Evolutionary conservation across 2,329 filamentous ascomycete species (phyloP).

Genomic region (Cryphonectria nitschkei): DNA sequence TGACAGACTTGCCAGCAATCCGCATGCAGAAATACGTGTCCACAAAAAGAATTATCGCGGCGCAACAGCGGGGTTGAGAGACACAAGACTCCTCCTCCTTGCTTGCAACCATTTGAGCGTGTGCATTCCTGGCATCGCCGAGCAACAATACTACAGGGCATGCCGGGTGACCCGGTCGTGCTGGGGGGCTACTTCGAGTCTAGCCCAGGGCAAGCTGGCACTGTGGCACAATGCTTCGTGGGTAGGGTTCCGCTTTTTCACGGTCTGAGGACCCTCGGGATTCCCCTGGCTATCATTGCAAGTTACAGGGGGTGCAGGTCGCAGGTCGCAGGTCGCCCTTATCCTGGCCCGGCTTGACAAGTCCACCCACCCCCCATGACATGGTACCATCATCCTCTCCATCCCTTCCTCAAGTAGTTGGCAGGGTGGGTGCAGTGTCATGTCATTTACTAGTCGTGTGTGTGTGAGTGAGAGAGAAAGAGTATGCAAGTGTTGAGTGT

Average conservation of each 20-base stretch:
- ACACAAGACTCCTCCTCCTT: not conserved
- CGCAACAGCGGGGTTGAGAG: not conserved
- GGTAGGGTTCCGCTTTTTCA: constrained; percentile 19
- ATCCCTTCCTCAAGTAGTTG: constrained; percentile 15
- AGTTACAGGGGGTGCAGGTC: constrained; percentile 20
- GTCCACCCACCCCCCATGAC: constrained; percentile 4
- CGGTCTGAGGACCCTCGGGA: constrained; percentile 20
- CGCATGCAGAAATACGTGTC: not conserved
- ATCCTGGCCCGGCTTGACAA: constrained; percentile 18
- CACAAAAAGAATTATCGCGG: not conserved
- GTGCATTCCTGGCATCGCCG: constrained; percentile 8
- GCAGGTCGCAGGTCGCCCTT: constrained; percentile 26
- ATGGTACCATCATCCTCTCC: constrained; percentile 14
- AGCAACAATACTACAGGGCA: not conserved
- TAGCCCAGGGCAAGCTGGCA: constrained; percentile 17
- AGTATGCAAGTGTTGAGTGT: not conserved
- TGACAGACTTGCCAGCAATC: not conserved
- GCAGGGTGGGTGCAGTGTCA: not conserved
- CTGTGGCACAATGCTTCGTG: constrained; percentile 8
- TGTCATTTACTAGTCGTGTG: not conserved
- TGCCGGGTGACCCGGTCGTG: not conserved
- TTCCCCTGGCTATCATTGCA: constrained; percentile 24
- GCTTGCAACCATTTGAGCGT: not conserved
- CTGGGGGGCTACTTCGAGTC: constrained; percentile 7
- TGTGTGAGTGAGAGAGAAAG: not conserved